phyloP scores from a whole-genome alignment of 139 green algal genomes.

The Choricystis sp. region DNA sequence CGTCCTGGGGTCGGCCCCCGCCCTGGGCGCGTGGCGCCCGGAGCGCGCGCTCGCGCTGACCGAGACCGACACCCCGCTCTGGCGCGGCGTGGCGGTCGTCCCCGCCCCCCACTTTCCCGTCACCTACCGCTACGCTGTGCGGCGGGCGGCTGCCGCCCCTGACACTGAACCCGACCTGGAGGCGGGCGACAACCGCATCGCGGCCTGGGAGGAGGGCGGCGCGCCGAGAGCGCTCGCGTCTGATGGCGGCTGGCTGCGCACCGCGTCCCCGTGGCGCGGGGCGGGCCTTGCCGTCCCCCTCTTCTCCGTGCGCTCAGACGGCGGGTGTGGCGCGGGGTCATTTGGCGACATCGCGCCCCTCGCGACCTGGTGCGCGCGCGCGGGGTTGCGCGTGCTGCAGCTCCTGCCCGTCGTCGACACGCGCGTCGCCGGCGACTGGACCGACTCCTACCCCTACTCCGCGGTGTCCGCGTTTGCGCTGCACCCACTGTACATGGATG shows the following conservation, averaged over 20 bases:
- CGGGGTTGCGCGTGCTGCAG: conserved; percentile 57
- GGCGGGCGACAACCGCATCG: conserved; percentile 18
- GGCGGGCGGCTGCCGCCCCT: conserved; percentile 1
- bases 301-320: conserved; percentile 62
- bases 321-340: conserved; percentile 68
- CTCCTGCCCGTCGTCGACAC: conserved; percentile 95
- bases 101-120: conserved; percentile 48
- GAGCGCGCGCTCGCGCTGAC: background rate
- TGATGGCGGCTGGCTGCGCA: background rate
- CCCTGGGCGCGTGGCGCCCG: background rate
- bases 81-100: conserved; percentile 28
- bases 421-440: conserved; percentile 71
- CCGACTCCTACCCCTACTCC: conserved; percentile 93
- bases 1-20: conserved; percentile 2
- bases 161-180: conserved; percentile 3
- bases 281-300: conserved; percentile 76
- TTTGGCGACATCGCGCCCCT: conserved; percentile 77
- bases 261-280: conserved; percentile 52
- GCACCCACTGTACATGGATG: conserved; percentile 73
- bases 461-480: conserved; percentile 79
- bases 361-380: conserved; percentile 46
- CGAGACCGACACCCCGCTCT: background rate
- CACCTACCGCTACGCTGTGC: conserved; percentile 74
- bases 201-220: conserved; percentile 1
- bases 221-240: background rate